Evolutionary conservation across 345 rosid genomes (phyloP).

Genomic region (Salix brachista): DNA sequence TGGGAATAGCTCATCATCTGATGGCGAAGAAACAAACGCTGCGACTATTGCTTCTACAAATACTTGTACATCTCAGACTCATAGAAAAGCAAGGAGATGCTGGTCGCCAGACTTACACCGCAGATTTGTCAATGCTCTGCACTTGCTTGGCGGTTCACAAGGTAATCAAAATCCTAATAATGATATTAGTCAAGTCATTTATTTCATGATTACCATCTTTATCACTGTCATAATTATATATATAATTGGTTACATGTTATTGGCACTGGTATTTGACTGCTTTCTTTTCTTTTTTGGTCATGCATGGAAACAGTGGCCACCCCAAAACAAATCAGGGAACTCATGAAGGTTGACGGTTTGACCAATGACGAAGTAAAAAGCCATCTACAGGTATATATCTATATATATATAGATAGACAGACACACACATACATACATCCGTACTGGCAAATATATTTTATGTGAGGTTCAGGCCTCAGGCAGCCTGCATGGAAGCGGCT

Average conservation of each 20-base stretch:
- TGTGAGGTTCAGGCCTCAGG: background rate
- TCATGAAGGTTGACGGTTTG: constrained; percentile 99
- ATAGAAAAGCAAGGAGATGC: constrained; percentile 91
- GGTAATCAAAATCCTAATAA: constrained; percentile 38
- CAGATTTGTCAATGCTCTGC: constrained; percentile 90
- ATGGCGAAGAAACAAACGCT: constrained; percentile 32
- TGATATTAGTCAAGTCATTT: background rate
- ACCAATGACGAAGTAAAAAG: constrained; percentile 99
- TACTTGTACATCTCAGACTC: constrained; percentile 36
- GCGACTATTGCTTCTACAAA: constrained; percentile 12
- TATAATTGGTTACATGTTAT: background rate
- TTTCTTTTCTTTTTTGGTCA: constrained; percentile 22
- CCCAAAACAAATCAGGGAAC: constrained; percentile 94
- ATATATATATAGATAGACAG: no score
- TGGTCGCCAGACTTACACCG: constrained; percentile 99
- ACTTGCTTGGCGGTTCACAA: constrained; percentile 99
- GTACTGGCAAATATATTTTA: background rate
- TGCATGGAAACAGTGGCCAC: constrained; percentile 62
- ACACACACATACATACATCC: no score
- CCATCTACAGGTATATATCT: constrained; percentile 72
- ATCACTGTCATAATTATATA: background rate
- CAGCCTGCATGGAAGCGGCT: constrained; percentile 23
- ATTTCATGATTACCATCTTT: background rate
- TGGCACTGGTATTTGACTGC: background rate
- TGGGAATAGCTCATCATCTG: constrained; percentile 26